phyloP scores from a whole-genome alignment of 768 basidiomycete species.

The Candolleomyces aberdarensis region DNA sequence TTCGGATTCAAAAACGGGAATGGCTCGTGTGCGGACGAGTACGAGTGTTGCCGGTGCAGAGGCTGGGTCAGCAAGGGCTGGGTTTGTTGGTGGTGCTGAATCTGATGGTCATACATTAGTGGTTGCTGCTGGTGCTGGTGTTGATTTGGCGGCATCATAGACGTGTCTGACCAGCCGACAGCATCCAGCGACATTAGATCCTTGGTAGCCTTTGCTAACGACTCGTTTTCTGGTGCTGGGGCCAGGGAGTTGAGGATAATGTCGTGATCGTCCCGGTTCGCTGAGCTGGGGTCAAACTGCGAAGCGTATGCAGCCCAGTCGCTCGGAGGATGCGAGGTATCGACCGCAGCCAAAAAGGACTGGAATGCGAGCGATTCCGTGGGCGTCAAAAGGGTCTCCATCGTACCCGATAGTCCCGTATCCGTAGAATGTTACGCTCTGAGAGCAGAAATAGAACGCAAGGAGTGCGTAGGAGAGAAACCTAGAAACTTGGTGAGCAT shows the following conservation, averaged over 20 bases:
- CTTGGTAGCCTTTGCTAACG: constrained; percentile 75
- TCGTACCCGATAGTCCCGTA: constrained; percentile 18
- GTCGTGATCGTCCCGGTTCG: constrained; percentile 36
- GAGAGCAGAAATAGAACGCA: neutral
- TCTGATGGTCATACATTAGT: constrained; percentile 15
- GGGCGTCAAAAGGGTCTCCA: constrained; percentile 62
- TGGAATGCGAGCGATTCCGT: constrained; percentile 67
- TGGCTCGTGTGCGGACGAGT: neutral
- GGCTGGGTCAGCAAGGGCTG: constrained; percentile 1
- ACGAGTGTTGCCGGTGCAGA: neutral
- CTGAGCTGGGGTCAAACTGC: constrained; percentile 9
- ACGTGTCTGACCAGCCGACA: constrained; percentile 29
- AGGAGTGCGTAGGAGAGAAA: neutral
- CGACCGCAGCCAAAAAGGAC: constrained; percentile 59
- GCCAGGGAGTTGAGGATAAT: constrained; percentile 35
- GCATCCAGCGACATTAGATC: constrained; percentile 76
- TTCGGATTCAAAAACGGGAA: constrained; percentile 1
- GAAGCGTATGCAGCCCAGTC: constrained; percentile 48
- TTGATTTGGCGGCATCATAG: constrained; percentile 8
- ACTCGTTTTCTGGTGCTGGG: constrained; percentile 52
- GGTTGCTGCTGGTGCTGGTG: constrained; percentile 17
- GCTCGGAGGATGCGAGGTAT: constrained; percentile 38
- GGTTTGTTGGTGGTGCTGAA: constrained; percentile 11
- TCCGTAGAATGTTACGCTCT: neutral
- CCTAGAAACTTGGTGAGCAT: neutral